Evolutionary conservation across 768 basidiomycete genomes (phyloP).

Genomic region (Holtermanniella nyarrowii): DNA sequence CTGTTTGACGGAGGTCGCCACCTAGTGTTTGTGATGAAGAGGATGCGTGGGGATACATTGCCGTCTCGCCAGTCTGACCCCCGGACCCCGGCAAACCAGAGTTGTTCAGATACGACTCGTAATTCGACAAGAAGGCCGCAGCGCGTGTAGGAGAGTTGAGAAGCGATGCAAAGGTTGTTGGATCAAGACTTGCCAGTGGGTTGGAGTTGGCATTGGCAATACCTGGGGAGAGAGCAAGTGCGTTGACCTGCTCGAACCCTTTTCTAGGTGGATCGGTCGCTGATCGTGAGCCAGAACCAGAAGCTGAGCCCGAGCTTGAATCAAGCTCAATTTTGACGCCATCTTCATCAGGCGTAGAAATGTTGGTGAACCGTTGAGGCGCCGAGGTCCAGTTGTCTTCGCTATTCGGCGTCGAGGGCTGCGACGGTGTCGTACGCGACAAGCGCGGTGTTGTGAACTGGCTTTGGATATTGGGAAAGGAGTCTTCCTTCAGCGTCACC

Average conservation of each 20-base stretch:
- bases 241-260: too few relatives aligned
- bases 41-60: conserved; percentile 19
- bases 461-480: background rate
- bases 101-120: background rate
- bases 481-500: conserved; percentile 4
- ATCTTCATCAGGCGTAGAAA: background rate
- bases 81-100: background rate
- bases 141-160: background rate
- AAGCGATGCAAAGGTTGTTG: background rate
- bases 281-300: too few relatives aligned
- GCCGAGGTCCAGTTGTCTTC: background rate
- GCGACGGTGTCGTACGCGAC: background rate
- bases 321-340: too few relatives aligned
- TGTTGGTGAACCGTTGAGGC: background rate
- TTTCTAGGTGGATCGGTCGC: too few relatives aligned
- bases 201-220: background rate
- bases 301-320: background rate
- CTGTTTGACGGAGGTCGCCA: too few relatives aligned
- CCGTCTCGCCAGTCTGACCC: background rate
- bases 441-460: conserved; percentile 1
- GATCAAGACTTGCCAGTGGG: background rate
- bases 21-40: background rate
- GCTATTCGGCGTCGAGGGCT: background rate
- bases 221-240: background rate
- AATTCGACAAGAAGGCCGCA: background rate